phyloP scores from a whole-genome alignment of 2,329 filamentous ascomycete genomes.

The Aspergillus spinulosporus region DNA sequence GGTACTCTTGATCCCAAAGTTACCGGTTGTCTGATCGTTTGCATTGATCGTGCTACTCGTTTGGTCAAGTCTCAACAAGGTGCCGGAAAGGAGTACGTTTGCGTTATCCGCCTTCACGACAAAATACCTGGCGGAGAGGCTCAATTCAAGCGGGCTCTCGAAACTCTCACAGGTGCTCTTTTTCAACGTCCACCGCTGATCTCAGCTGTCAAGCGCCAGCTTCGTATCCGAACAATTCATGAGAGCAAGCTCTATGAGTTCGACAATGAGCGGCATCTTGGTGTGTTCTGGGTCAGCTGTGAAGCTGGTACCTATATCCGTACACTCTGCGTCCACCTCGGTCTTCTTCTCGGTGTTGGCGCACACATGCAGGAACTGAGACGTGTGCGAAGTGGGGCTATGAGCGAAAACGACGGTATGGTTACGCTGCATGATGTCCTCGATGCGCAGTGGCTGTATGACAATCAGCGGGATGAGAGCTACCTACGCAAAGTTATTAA shows the following conservation, averaged over 20 bases:
- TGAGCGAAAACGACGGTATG: conserved; percentile 85
- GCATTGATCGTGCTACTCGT: conserved; percentile 93
- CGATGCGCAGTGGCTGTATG: conserved; percentile 92
- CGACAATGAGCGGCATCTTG: conserved; percentile 95
- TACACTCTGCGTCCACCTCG: conserved; percentile 93
- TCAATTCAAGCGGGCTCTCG: conserved; percentile 88
- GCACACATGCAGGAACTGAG: conserved; percentile 98
- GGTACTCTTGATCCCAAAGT: conserved; percentile 98
- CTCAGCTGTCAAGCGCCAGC: conserved; percentile 96
- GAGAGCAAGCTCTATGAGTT: conserved; percentile 97
- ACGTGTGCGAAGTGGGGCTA: conserved; percentile 88
- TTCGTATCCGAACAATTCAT: conserved; percentile 97
- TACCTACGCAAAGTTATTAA: conserved; percentile 89
- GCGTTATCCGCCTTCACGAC: conserved; percentile 91
- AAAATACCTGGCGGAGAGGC: conserved; percentile 90
- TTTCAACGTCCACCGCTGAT: conserved; percentile 98
- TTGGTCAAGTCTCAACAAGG: conserved; percentile 99
- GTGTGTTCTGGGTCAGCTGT: conserved; percentile 99
- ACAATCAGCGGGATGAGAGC: conserved; percentile 93
- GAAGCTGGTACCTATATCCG: conserved; percentile 98
- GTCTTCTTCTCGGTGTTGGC: conserved; percentile 74
- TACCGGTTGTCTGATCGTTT: conserved; percentile 91
- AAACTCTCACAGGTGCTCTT: conserved; percentile 92
- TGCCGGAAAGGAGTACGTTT: conserved; percentile 98
- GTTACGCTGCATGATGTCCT: conserved; percentile 94